Evolutionary conservation across 1,139 yeast species (phyloP).

Genomic region (Yamadazyma blattariae): DNA sequence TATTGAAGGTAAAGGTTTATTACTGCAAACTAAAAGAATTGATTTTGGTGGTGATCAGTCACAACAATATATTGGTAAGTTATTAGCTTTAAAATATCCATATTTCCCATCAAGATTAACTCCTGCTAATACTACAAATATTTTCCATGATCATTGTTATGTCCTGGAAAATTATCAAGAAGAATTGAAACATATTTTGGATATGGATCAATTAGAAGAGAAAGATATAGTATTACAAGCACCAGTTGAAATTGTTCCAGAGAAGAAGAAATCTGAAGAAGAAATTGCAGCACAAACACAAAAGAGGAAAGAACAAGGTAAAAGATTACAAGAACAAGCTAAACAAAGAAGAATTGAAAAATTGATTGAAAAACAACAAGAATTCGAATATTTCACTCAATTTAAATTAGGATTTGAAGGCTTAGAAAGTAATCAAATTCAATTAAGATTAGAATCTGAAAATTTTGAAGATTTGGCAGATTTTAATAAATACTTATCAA

Average conservation of each 20-base stretch:
- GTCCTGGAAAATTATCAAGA: conserved; percentile 64
- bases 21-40: conserved; percentile 72
- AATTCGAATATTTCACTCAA: conserved; percentile 64
- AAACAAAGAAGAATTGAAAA: conserved; percentile 80
- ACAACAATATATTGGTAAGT: conserved; percentile 57
- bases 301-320: conserved; percentile 81
- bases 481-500: conserved; percentile 63
- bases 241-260: conserved; percentile 56
- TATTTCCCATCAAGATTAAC: conserved; percentile 78
- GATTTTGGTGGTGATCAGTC: conserved; percentile 91
- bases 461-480: conserved; percentile 78
- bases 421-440: conserved; percentile 41
- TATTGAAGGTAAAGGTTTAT: conserved; percentile 58
- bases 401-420: conserved; percentile 52
- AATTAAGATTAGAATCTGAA: conserved; percentile 57
- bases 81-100: conserved; percentile 82
- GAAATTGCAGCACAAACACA: conserved; percentile 77
- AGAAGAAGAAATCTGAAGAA: conserved; percentile 70
- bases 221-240: conserved; percentile 81
- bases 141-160: conserved; percentile 78
- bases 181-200: conserved; percentile 58
- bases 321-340: conserved; percentile 89
- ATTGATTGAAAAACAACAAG: conserved; percentile 76
- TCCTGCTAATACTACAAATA: conserved; percentile 57
- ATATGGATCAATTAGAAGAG: conserved; percentile 59